These are phyloP conservation scores for Lichtheimia ramosa DNA, from an alignment of 371 early-diverging fungal species.

Conservation along the genomic window DNA sequence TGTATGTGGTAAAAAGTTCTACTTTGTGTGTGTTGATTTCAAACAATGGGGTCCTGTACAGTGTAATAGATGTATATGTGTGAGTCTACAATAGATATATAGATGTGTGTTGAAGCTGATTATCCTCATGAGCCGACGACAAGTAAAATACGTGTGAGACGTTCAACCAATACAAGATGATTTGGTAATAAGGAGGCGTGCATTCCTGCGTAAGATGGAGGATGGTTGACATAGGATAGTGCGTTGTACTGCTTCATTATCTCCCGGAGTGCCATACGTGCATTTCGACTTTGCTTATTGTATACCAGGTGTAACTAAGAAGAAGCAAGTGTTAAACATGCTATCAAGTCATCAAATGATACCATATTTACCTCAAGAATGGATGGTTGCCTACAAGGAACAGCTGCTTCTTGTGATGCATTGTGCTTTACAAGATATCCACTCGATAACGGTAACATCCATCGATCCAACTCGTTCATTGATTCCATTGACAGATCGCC, in stretches of 20 bases:
- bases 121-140: conserved; percentile 7
- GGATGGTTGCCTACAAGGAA: conserved; percentile 24
- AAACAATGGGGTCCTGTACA: too few species aligned
- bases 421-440: conserved; percentile 41
- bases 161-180: conserved; percentile 50
- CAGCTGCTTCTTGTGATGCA: neutral
- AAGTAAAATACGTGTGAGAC: conserved; percentile 45
- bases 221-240: conserved; percentile 52
- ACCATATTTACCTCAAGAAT: conserved; percentile 41
- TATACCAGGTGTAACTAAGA: conserved; percentile 39
- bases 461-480: conserved; percentile 29
- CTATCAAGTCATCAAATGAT: neutral
- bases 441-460: conserved; percentile 60
- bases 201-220: conserved; percentile 45
- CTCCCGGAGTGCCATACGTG: conserved; percentile 43
- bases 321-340: neutral
- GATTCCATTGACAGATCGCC: conserved; percentile 21
- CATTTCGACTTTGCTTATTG: conserved; percentile 38
- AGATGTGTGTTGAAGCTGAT: too few species aligned
- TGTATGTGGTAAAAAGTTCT: too few species aligned
- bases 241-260: conserved; percentile 60
- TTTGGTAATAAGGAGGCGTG: conserved; percentile 30
- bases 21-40: too few species aligned
- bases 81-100: too few species aligned
- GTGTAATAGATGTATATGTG: too few species aligned